Percentiles rank a stretch among this genome's conserved stretches.
These are phyloP conservation scores for Taiozyma sp. DNA, from an alignment of 1,139 yeast genomes.

Conservation along the genomic window DNA sequence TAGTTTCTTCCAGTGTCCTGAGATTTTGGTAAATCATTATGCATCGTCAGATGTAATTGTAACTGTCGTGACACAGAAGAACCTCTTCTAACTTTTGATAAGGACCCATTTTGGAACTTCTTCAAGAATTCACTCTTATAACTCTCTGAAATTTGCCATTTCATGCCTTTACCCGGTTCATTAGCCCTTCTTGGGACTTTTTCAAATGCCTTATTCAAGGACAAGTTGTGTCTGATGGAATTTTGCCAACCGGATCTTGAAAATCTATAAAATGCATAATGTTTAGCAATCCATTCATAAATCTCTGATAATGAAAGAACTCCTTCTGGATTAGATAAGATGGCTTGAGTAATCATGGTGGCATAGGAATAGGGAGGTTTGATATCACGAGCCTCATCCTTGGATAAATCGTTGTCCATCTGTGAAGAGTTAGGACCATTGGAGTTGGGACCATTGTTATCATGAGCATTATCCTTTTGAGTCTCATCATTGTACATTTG, in stretches of 20 bases:
- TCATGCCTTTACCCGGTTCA: constrained; percentile 99
- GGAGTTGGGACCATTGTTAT: constrained; percentile 9
- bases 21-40: constrained; percentile 51
- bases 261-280: constrained; percentile 86
- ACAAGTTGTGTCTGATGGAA: constrained; percentile 75
- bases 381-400: constrained; percentile 84
- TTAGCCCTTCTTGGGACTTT: constrained; percentile 93
- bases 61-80: constrained; percentile 73
- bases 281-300: constrained; percentile 81
- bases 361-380: constrained; percentile 98
- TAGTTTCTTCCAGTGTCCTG: constrained; percentile 11
- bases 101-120: constrained; percentile 70
- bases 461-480: constrained; percentile 11
- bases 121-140: constrained; percentile 79
- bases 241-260: constrained; percentile 97
- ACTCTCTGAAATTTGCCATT: constrained; percentile 90
- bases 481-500: constrained; percentile 41
- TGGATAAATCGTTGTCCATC: constrained; percentile 44
- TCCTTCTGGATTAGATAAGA: constrained; percentile 81
- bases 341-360: constrained; percentile 97
- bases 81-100: constrained; percentile 72
- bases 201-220: constrained; percentile 82
- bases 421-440: background rate
- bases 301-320: constrained; percentile 87
- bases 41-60: constrained; percentile 69